Percentiles rank a stretch among this genome's conserved stretches.
These are phyloP conservation scores for Eucalyptus erythrocorys DNA, from an alignment of 345 rosid species.

Conservation along the genomic window DNA sequence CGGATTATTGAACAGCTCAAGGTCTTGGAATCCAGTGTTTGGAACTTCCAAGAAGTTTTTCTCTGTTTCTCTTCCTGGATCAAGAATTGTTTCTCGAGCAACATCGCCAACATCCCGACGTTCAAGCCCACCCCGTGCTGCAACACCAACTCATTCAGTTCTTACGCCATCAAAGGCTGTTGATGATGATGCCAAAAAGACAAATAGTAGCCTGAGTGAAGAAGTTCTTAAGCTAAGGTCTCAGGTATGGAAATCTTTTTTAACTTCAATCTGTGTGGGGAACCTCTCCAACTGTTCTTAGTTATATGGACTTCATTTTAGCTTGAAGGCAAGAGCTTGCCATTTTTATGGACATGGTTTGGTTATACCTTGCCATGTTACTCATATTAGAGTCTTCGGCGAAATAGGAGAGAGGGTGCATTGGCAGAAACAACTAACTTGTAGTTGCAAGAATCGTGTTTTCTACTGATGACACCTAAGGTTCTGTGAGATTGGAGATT, in stretches of 20 bases:
- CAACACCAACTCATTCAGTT: slow-evolving; percentile 54
- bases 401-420: not conserved
- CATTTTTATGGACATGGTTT: not conserved
- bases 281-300: not conserved
- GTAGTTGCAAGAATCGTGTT: not conserved
- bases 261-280: not conserved
- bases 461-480: not conserved
- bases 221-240: slow-evolving; percentile 55
- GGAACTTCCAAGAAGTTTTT: slow-evolving; percentile 65
- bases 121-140: slow-evolving; percentile 63
- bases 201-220: slow-evolving; percentile 40
- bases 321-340: not conserved
- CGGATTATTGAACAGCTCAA: slow-evolving; percentile 29
- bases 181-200: slow-evolving; percentile 43
- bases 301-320: not conserved
- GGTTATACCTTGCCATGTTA: not conserved
- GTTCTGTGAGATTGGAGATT: not conserved
- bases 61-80: slow-evolving; percentile 77
- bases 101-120: slow-evolving; percentile 79
- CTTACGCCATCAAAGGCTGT: slow-evolving; percentile 38
- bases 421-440: not conserved
- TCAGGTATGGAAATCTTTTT: slow-evolving; percentile 28
- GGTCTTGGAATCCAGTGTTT: slow-evolving; percentile 48
- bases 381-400: not conserved
- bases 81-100: slow-evolving; percentile 74